phyloP scores from a whole-genome alignment of 2,329 filamentous ascomycete species.

The Teratosphaeria gauchensis region DNA sequence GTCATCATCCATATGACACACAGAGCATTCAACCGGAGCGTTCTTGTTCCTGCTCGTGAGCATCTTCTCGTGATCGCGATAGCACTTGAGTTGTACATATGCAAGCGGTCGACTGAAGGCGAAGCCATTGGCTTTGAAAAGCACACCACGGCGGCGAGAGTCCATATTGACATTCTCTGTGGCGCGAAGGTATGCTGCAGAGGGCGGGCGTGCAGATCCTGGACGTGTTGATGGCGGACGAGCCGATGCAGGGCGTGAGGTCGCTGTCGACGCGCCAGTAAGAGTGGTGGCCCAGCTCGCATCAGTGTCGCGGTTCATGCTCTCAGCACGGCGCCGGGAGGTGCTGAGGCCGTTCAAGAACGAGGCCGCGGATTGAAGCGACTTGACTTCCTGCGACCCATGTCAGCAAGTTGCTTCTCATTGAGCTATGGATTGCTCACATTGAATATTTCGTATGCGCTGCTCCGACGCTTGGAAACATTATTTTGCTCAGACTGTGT shows the following conservation, averaged over 20 bases:
- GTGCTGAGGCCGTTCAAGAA: constrained; percentile 26
- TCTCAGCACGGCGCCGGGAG: constrained; percentile 22
- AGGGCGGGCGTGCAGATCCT: constrained; percentile 10
- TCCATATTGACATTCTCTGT: constrained; percentile 18
- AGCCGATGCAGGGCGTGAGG: constrained; percentile 6
- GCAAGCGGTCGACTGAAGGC: constrained; percentile 21
- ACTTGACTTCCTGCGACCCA: constrained; percentile 20
- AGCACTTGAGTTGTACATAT: constrained; percentile 22
- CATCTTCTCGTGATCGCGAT: constrained; percentile 17
- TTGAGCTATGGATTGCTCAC: constrained; percentile 9
- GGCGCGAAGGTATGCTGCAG: constrained; percentile 11
- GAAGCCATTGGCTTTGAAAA: constrained; percentile 24
- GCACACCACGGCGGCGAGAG: constrained; percentile 17
- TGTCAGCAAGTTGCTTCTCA: neutral
- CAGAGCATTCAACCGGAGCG: constrained; percentile 25
- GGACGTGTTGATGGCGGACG: constrained; percentile 2
- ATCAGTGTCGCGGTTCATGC: constrained; percentile 7
- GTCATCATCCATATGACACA: constrained; percentile 25
- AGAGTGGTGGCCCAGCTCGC: constrained; percentile 3
- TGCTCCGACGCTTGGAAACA: constrained; percentile 20
- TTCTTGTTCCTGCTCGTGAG: constrained; percentile 20
- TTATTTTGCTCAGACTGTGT: constrained; percentile 14
- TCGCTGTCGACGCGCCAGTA: constrained; percentile 1
- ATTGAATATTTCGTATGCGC: constrained; percentile 25
- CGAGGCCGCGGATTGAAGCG: constrained; percentile 22